Evolutionary conservation across 352 stramenopile genomes (phyloP).

Genomic region (Phytophthora constricta): DNA sequence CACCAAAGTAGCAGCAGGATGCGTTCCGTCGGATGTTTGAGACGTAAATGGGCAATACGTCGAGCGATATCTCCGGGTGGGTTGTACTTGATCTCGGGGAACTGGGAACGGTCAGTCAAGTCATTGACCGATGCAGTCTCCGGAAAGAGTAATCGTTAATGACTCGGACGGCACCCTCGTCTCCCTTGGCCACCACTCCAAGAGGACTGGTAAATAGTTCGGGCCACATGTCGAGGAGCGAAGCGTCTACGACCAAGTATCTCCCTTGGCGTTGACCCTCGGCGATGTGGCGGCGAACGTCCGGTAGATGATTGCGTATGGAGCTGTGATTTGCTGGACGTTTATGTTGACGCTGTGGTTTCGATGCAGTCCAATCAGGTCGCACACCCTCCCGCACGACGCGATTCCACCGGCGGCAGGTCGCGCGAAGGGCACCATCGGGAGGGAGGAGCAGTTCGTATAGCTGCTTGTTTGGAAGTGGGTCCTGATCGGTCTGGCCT

Average conservation of each 20-base stretch:
- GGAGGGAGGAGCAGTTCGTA: background rate
- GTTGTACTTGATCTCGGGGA: slow-evolving; percentile 8
- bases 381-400: slow-evolving; percentile 1
- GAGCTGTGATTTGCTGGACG: slow-evolving; percentile 1
- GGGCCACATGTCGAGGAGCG: background rate
- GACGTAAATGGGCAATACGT: slow-evolving; percentile 2
- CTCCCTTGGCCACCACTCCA: slow-evolving; percentile 5
- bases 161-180: background rate
- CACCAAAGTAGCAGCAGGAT: slow-evolving; percentile 11
- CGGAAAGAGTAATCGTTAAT: slow-evolving; percentile 17
- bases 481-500: slow-evolving; percentile 3
- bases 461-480: slow-evolving; percentile 17
- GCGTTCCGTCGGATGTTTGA: background rate
- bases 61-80: slow-evolving; percentile 5
- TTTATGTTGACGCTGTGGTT: background rate
- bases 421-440: background rate
- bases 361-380: slow-evolving; percentile 1
- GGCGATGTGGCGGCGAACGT: slow-evolving; percentile 8
- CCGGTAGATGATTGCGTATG: background rate
- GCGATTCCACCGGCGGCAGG: slow-evolving; percentile 9
- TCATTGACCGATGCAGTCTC: slow-evolving; percentile 6
- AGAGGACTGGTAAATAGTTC: slow-evolving; percentile 9
- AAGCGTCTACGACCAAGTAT: background rate
- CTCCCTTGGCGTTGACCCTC: slow-evolving; percentile 15
- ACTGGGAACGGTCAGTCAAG: slow-evolving; percentile 3